phyloP scores from a whole-genome alignment of 805 yeast species.

The Ogataea henricii region DNA sequence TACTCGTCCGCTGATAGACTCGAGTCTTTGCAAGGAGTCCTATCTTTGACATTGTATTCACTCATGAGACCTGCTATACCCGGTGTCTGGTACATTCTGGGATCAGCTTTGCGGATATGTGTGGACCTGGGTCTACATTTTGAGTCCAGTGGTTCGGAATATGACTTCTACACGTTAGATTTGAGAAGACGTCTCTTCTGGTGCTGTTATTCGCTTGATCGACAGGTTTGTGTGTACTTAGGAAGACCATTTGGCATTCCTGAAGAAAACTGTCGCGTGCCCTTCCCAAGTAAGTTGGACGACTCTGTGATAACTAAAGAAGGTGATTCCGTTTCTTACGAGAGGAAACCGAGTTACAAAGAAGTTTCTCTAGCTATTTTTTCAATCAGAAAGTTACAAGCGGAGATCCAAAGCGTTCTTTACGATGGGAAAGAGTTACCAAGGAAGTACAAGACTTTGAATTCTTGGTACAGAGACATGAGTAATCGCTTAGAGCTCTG shows the following conservation, averaged over 20 bases:
- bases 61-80: conserved; percentile 88
- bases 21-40: conserved; percentile 71
- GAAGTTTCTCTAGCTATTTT: conserved; percentile 66
- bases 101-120: conserved; percentile 75
- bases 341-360: conserved; percentile 58
- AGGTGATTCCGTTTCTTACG: conserved; percentile 37
- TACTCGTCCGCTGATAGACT: conserved; percentile 60
- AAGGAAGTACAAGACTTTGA: conserved; percentile 51
- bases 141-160: conserved; percentile 44
- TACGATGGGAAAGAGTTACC: conserved; percentile 77
- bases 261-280: conserved; percentile 71
- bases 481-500: conserved; percentile 58
- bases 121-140: conserved; percentile 85
- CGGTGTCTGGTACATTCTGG: conserved; percentile 90
- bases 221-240: conserved; percentile 82
- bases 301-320: conserved; percentile 58
- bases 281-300: conserved; percentile 73
- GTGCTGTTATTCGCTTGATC: conserved; percentile 85
- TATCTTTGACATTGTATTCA: conserved; percentile 69
- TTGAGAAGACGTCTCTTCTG: conserved; percentile 78
- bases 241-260: conserved; percentile 91
- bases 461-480: conserved; percentile 65
- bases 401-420: conserved; percentile 69
- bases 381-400: conserved; percentile 70
- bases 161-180: conserved; percentile 62